phyloP scores from a whole-genome alignment of 129 eudicot species.

The Glebionis coronaria region DNA sequence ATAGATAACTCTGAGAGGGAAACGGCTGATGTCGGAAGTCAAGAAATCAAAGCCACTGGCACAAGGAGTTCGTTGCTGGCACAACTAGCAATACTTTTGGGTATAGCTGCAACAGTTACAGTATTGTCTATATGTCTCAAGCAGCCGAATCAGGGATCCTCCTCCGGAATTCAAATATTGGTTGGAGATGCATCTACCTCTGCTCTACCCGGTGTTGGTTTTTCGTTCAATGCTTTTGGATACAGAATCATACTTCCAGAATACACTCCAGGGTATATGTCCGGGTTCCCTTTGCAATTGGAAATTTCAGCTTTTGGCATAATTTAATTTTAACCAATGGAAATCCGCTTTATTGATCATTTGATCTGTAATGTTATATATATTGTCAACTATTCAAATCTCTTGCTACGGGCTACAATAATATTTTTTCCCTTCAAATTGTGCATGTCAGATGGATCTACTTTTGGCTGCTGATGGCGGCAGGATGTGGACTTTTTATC shows the following conservation, averaged over 20 bases:
- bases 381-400: not conserved
- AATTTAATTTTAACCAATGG: not conserved
- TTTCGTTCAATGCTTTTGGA: constrained; percentile 72
- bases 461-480: constrained; percentile 97
- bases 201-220: constrained; percentile 52
- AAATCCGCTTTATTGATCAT: not conserved
- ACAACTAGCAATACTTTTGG: constrained; percentile 61
- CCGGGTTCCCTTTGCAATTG: constrained; percentile 17
- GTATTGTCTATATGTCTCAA: constrained; percentile 51
- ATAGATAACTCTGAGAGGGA: constrained; percentile 33
- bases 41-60: constrained; percentile 32
- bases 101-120: constrained; percentile 66
- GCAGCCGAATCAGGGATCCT: constrained; percentile 50
- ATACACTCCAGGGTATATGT: constrained; percentile 85
- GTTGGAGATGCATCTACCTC: constrained; percentile 46
- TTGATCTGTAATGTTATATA: constrained; percentile 7
- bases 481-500: constrained; percentile 91
- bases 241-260: constrained; percentile 77
- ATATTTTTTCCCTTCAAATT: constrained; percentile 2
- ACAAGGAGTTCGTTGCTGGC: constrained; percentile 61
- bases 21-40: constrained; percentile 34
- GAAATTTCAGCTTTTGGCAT: constrained; percentile 15
- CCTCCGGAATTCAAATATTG: constrained; percentile 50
- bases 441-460: constrained; percentile 76
- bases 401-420: constrained; percentile 14